Percentiles rank a stretch among this genome's conserved stretches.
Conservation (phyloP, 2,329 filamentous ascomycete species). For the Beauveria sp. region DNA sequence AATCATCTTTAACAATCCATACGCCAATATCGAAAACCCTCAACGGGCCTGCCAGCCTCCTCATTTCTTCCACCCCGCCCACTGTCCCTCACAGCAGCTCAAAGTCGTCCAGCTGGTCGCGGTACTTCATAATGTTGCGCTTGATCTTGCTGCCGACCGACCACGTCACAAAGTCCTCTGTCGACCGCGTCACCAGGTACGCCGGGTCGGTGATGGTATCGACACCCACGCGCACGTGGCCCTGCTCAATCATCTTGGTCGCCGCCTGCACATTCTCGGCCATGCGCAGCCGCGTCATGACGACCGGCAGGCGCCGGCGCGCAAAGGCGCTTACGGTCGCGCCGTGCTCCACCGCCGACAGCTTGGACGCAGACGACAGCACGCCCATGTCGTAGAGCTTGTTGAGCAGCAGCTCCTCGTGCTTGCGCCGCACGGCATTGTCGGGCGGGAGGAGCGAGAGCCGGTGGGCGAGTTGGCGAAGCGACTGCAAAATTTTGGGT, state of each 20-base stretch:
- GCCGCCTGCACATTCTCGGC: conserved; percentile 81
- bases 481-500: conserved; percentile 41
- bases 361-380: conserved; percentile 65
- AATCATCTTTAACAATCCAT: not conserved
- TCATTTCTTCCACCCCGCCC: not conserved
- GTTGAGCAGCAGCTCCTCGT: conserved; percentile 79
- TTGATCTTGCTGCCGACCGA: conserved; percentile 95
- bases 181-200: conserved; percentile 77
- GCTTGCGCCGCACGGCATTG: conserved; percentile 69
- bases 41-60: no score
- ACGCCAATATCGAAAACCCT: not conserved
- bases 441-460: conserved; percentile 76
- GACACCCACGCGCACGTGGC: conserved; percentile 84
- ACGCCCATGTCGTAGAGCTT: conserved; percentile 94
- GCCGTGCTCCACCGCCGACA: conserved; percentile 78
- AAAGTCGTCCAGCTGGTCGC: conserved; percentile 92
- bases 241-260: conserved; percentile 85
- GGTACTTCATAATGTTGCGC: conserved; percentile 89
- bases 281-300: conserved; percentile 89
- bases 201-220: conserved; percentile 86
- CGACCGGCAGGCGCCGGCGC: conserved; percentile 71
- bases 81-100: conserved; percentile 60
- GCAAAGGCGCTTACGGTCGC: conserved; percentile 88
- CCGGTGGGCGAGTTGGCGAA: conserved; percentile 83
- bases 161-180: conserved; percentile 97